Evolutionary conservation across 2,329 filamentous ascomycete genomes (phyloP), one percentile per base, ranked within the genome.

Genomic region (Chaetomiaceae sp.): DNA sequence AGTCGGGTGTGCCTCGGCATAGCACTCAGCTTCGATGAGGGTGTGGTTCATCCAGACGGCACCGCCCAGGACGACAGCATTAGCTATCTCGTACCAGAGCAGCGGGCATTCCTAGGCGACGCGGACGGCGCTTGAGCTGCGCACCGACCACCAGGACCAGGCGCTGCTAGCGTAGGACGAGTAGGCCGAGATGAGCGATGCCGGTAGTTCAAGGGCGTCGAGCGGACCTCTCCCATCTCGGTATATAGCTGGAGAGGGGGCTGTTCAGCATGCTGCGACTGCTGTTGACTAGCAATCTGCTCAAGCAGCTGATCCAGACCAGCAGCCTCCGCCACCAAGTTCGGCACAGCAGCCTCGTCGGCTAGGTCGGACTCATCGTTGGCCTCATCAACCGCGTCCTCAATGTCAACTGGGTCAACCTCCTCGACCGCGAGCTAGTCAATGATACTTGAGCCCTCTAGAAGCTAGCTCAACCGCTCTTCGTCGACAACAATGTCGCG

Each of bases 41-140:
- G 50, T 53, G 22, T 31, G 43, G 29, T 53, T 53, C 50, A 53
- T 14, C n/a, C 23, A 25, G n/a, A 33, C n/a, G 14, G n/a, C 37
- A 15, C 34, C 43, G 9, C 20, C 36, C 8, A 25, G 15, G 5
- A 33, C 43, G 8, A 23, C 42, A 36, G 15, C 33, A 9, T 53
- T 49, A 27, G 19, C 6, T 2, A 25, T 14, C 14, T 46, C 20
- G 37, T 47, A 53, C 50, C 50, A 53, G 11, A 53, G 19, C 4
- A 40, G 14, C 19, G 42, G 50, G 29, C 50, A 53, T 19, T 42
- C 36, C 43, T 53, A 14, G 6, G 43, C 42, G 25, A 47, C 20
- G 9, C 19, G 14, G 43, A 53, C 37, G 11, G 22, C 37, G 12
- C 19, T 27, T 15, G 43, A 20, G 25, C 50, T 45, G 25, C 42